These are phyloP conservation scores for Serendipita sp. DNA, from an alignment of 768 basidiomycete genomes.

Conservation along the genomic window DNA sequence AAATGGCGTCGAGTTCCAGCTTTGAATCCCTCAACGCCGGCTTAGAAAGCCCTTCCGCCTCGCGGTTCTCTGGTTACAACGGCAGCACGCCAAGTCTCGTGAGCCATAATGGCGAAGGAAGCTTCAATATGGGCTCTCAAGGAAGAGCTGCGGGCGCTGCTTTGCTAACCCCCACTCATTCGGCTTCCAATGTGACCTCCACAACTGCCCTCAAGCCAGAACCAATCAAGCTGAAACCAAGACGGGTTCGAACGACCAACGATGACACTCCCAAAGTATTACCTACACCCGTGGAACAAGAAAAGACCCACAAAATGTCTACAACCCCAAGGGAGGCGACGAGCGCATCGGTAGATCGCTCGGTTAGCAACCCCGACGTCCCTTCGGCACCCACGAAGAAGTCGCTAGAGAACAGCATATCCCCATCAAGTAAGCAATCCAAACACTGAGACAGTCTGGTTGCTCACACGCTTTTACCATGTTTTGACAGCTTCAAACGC, in stretches of 20 bases:
- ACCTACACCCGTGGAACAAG: neutral
- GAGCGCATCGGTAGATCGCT: too few relatives aligned
- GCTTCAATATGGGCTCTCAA: neutral
- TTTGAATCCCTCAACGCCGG: neutral
- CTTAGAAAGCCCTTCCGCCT: neutral
- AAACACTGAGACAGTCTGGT: too few relatives aligned
- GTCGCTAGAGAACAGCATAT: too few relatives aligned
- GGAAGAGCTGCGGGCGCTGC: neutral
- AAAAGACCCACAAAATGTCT: neutral
- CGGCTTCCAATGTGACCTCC: neutral
- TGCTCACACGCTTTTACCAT: too few relatives aligned
- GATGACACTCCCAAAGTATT: neutral
- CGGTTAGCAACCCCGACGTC: too few relatives aligned
- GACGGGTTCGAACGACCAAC: neutral
- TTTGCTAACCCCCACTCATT: neutral
- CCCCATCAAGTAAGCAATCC: too few relatives aligned
- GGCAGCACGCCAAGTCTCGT: neutral
- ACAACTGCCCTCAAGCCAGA: neutral
- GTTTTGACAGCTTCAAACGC: too few relatives aligned
- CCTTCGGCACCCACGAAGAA: too few relatives aligned
- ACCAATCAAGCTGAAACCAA: slow-evolving; percentile 1
- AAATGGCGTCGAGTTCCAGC: neutral
- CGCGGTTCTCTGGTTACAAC: neutral
- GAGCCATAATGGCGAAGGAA: neutral
- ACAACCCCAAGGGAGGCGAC: too few relatives aligned